phyloP scores from a whole-genome alignment of 2,329 filamentous ascomycete species.

The Sporothrix pallida region DNA sequence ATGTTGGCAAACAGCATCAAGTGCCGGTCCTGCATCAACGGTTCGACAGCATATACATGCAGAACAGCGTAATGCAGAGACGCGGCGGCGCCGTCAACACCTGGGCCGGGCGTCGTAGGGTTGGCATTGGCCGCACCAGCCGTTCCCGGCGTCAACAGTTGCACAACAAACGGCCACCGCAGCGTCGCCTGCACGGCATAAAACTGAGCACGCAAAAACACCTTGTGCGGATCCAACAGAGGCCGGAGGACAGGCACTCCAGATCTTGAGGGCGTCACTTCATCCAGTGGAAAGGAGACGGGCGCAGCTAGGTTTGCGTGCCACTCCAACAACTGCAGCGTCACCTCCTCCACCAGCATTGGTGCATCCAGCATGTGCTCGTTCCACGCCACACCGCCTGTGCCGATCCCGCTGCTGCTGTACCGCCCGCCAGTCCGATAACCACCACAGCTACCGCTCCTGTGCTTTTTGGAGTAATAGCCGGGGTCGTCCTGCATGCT shows the following conservation, averaged over 20 bases:
- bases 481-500: slow-evolving; percentile 33
- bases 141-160: slow-evolving; percentile 23
- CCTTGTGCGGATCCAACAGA: slow-evolving; percentile 35
- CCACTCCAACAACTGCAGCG: slow-evolving; percentile 37
- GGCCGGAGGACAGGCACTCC: slow-evolving; percentile 14
- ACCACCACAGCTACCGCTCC: background rate
- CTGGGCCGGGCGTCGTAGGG: background rate
- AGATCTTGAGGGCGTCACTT: background rate
- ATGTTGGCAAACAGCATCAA: slow-evolving; percentile 38
- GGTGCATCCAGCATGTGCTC: slow-evolving; percentile 37
- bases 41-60: slow-evolving; percentile 36
- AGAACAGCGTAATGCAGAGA: slow-evolving; percentile 30
- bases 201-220: slow-evolving; percentile 38
- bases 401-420: background rate
- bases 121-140: background rate
- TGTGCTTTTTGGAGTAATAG: slow-evolving; percentile 2
- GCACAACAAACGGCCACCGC: slow-evolving; percentile 38
- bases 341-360: slow-evolving; percentile 36
- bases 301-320: slow-evolving; percentile 34
- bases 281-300: slow-evolving; percentile 33
- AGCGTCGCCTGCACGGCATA: slow-evolving; percentile 38
- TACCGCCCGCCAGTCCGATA: background rate
- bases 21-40: slow-evolving; percentile 36
- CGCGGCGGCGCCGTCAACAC: background rate
- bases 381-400: slow-evolving; percentile 34